Percentiles rank a stretch among this genome's conserved stretches.
These are phyloP conservation scores for Lachancea thermotolerans DNA, from an alignment of 805 yeast genomes.

Conservation along the genomic window DNA sequence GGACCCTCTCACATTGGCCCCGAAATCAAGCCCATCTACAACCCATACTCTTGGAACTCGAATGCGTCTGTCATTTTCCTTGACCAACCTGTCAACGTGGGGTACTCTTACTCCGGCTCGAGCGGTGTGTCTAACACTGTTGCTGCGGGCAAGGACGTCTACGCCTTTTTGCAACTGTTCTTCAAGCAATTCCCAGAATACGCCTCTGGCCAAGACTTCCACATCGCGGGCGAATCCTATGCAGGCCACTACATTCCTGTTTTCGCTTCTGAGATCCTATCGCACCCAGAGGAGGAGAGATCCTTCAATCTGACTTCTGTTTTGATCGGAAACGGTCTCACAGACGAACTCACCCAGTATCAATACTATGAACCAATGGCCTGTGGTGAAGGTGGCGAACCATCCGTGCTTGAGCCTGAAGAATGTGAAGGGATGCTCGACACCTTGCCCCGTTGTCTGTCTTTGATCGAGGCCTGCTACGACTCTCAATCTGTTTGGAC, in stretches of 20 bases:
- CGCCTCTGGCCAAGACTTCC: slow-evolving; percentile 49
- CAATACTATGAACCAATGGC: slow-evolving; percentile 87
- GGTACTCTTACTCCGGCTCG: slow-evolving; percentile 61
- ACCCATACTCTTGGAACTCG: slow-evolving; percentile 78
- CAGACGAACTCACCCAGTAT: slow-evolving; percentile 78
- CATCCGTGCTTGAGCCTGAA: slow-evolving; percentile 68
- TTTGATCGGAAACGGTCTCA: slow-evolving; percentile 85
- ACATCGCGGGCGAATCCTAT: slow-evolving; percentile 89
- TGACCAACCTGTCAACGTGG: slow-evolving; percentile 86
- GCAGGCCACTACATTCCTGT: slow-evolving; percentile 94
- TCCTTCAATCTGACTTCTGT: slow-evolving; percentile 65
- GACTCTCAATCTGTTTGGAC: slow-evolving; percentile 65
- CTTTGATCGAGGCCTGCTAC: slow-evolving; percentile 74
- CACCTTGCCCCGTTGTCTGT: slow-evolving; percentile 69
- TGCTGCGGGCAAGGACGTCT: slow-evolving; percentile 79
- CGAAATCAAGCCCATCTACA: slow-evolving; percentile 55
- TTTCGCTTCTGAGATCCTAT: slow-evolving; percentile 73
- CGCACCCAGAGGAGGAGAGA: slow-evolving; percentile 49
- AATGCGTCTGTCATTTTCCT: slow-evolving; percentile 81
- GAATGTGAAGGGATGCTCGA: slow-evolving; percentile 68
- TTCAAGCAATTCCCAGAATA: slow-evolving; percentile 66
- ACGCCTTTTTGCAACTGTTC: slow-evolving; percentile 70
- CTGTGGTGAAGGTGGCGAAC: slow-evolving; percentile 85
- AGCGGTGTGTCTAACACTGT: slow-evolving; percentile 61
- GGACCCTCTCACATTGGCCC: slow-evolving; percentile 70